A percentile compares a stretch with the other conserved stretches of the same genome.
Evolutionary conservation across 345 rosid species (phyloP).

Genomic region (Aethionema arabicum): DNA sequence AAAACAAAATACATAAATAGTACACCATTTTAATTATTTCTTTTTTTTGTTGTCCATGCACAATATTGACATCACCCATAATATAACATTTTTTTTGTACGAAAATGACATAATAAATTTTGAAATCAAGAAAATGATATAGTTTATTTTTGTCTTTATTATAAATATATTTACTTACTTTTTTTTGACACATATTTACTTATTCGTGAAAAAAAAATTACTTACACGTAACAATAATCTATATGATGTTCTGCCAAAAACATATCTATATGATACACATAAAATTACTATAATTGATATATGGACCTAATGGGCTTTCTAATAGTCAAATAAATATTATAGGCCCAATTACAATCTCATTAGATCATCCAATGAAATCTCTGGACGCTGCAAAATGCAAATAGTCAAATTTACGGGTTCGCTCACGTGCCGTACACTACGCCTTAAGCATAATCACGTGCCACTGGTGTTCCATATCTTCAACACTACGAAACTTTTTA

Average conservation of each 20-base stretch:
- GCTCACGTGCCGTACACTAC: constrained; percentile 35
- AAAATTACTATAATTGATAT: not conserved
- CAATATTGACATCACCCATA: not conserved
- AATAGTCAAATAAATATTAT: not conserved
- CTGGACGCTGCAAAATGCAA: not conserved
- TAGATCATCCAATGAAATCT: not conserved
- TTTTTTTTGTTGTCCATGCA: not conserved
- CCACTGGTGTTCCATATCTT: constrained; percentile 30
- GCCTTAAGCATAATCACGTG: constrained; percentile 38
- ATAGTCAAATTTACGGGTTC: not conserved
- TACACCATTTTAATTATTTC: not conserved
- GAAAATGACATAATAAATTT: too few species aligned
- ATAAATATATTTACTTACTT: too few species aligned
- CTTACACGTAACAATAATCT: too few species aligned
- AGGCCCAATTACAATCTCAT: not conserved
- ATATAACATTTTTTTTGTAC: not conserved
- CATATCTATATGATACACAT: too few species aligned
- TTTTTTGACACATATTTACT: too few species aligned
- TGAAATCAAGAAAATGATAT: too few species aligned
- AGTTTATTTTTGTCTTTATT: too few species aligned
- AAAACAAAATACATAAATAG: constrained; percentile 16
- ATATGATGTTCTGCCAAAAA: too few species aligned
- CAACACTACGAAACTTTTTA: constrained; percentile 34
- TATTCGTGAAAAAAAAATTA: too few species aligned
- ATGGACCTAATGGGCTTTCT: constrained; percentile 14